phyloP scores from a whole-genome alignment of 805 yeast genomes.

The Teunomyces barrocoloradensis region DNA sequence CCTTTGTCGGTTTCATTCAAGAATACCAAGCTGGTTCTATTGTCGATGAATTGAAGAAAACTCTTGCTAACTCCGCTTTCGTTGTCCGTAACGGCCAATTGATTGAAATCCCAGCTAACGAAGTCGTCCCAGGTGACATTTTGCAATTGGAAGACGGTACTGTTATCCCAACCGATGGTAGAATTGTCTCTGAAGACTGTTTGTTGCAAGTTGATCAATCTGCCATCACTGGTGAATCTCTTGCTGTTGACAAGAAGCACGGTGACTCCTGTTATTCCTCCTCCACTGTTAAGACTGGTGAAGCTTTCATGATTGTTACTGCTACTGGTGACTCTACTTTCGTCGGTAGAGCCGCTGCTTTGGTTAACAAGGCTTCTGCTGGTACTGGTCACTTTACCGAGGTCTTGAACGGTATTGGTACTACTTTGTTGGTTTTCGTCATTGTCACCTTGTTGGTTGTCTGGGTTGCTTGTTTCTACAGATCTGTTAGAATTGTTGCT shows the following conservation, averaged over 20 bases:
- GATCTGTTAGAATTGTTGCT: conserved; percentile 81
- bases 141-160: conserved; percentile 90
- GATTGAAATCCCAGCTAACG: conserved; percentile 74
- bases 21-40: conserved; percentile 98
- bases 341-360: conserved; percentile 96
- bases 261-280: conserved; percentile 91
- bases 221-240: conserved; percentile 95
- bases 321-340: conserved; percentile 95
- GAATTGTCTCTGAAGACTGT: conserved; percentile 80
- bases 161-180: conserved; percentile 91
- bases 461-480: conserved; percentile 93
- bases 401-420: conserved; percentile 97
- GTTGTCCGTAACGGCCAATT: conserved; percentile 81
- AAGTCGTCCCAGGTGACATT: conserved; percentile 94
- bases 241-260: conserved; percentile 87
- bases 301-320: conserved; percentile 88
- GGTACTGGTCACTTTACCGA: conserved; percentile 97
- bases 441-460: conserved; percentile 82
- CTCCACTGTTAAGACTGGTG: conserved; percentile 94
- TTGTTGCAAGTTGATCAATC: conserved; percentile 93
- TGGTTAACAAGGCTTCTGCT: conserved; percentile 90
- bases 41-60: conserved; percentile 94
- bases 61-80: conserved; percentile 85
- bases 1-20: conserved; percentile 93
- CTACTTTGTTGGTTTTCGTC: conserved; percentile 83